Conservation (phyloP, 2,329 filamentous ascomycete genomes). For the Fusarium beomiforme region DNA sequence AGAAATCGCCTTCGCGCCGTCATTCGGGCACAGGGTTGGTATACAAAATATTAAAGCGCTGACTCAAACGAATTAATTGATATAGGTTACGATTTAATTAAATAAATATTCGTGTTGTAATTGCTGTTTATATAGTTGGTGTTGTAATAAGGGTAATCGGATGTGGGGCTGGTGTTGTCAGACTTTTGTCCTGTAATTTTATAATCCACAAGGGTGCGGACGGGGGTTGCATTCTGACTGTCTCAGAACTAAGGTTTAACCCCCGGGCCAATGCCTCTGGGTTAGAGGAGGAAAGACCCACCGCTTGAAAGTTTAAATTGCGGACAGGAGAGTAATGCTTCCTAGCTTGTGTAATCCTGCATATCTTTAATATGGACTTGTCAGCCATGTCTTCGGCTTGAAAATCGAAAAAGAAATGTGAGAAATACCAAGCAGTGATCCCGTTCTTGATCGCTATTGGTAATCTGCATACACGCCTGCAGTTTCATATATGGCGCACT, state of each 20-base stretch:
- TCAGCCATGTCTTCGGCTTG: neutral
- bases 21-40: neutral
- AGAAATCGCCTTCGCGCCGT: neutral
- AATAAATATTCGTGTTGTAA: neutral
- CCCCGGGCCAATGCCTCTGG: neutral
- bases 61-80: neutral
- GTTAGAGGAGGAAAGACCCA: neutral
- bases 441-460: neutral
- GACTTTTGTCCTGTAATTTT: too few relatives aligned
- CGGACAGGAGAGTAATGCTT: neutral
- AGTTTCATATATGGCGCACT: neutral
- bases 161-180: too few relatives aligned
- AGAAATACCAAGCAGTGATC: neutral
- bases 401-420: neutral
- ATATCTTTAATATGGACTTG: neutral
- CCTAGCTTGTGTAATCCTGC: neutral
- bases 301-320: neutral
- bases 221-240: neutral
- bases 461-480: neutral
- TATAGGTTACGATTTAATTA: neutral
- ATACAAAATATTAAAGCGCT: neutral
- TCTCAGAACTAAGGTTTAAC: neutral
- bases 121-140: neutral
- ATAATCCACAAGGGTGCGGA: neutral
- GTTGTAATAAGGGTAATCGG: too few relatives aligned